phyloP scores from a whole-genome alignment of 1,139 yeast genomes.

The Hansenula lynferdii region DNA sequence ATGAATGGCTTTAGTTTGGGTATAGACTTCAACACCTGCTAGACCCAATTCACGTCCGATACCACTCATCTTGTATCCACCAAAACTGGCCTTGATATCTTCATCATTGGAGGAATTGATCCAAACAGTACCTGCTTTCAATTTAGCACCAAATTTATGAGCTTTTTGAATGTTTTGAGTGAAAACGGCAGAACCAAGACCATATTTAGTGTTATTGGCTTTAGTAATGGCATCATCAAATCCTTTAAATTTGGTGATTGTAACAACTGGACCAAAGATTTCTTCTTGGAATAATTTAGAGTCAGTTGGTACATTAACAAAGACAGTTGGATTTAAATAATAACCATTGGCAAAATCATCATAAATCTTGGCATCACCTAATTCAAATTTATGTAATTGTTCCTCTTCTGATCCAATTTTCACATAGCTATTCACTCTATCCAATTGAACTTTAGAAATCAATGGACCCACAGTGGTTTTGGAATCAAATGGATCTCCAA shows the following conservation, averaged over 20 bases:
- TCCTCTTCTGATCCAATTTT: constrained; percentile 61
- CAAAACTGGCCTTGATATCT: constrained; percentile 66
- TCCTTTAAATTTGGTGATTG: constrained; percentile 51
- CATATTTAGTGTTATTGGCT: constrained; percentile 63
- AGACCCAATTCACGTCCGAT: constrained; percentile 70
- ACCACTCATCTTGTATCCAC: constrained; percentile 68
- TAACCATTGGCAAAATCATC: constrained; percentile 36
- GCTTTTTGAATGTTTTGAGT: constrained; percentile 54
- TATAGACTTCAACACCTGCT: constrained; percentile 63
- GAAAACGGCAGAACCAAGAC: constrained; percentile 73
- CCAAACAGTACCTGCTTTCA: constrained; percentile 68
- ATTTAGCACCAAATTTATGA: constrained; percentile 55
- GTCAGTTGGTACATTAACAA: constrained; percentile 51
- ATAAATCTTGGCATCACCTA: constrained; percentile 36
- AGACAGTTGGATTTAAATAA: constrained; percentile 64
- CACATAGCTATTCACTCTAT: constrained; percentile 49
- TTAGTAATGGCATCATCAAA: constrained; percentile 60
- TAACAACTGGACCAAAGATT: constrained; percentile 64
- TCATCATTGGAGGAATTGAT: constrained; percentile 63
- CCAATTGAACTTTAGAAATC: constrained; percentile 58
- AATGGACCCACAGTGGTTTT: constrained; percentile 74
- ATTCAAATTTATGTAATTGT: constrained; percentile 39
- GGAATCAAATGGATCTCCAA: constrained; percentile 53
- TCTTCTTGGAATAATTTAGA: constrained; percentile 63
- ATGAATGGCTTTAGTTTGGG: constrained; percentile 49